Base-by-base conservation (phyloP, 1,139 yeast species). In the Fermentozyma sake region DNA sequence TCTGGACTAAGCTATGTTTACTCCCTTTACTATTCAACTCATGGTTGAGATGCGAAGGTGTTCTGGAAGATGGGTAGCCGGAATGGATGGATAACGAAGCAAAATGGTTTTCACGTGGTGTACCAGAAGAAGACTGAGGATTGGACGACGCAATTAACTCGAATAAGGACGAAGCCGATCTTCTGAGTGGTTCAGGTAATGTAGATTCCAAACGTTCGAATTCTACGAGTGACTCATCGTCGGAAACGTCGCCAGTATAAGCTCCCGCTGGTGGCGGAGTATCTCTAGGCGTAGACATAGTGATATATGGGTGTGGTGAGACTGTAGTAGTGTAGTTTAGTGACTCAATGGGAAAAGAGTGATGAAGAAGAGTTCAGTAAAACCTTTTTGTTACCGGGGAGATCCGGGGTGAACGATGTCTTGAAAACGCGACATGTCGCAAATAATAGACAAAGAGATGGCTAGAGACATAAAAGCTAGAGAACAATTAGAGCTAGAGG, bases 141-240 rank as follows among this genome's bases (percentile, higher is more conserved):
- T 26, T 26, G 14, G 26, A 18, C 15, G 19, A 18, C 8, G 35
- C 20, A 18, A 59, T 42, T 16, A 60, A 45, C 29, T 64, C 71
- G 12, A 66, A 42, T 23, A 67, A 52, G 7, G 69, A 62, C 21
- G 67, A 52, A 3, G 72, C 66, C 0, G 68, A 60, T 27, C 64
- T 46, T 32, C 61, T 58, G 27, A 67, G 56, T 2, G 63, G 48
- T 19, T 57, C 66, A n/a, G 73, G 73, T 26, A 67, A 52, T 1
- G 68, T 61, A 5, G 66, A 59, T 39, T 67, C 73, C 37, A 67
- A 53, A 27, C 67, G 47, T 43, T 66, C 72, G 38, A 67, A 65
- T 43, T 67, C 72, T 10, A 37, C 26, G 11, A 47, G 28, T 3
- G 53, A 50, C 28, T 53, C 59, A 20, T 45, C 44, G 24, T 50